Base-by-base conservation (phyloP, 1,284 basidiomycete genomes). In the Naganishia cerealis region DNA sequence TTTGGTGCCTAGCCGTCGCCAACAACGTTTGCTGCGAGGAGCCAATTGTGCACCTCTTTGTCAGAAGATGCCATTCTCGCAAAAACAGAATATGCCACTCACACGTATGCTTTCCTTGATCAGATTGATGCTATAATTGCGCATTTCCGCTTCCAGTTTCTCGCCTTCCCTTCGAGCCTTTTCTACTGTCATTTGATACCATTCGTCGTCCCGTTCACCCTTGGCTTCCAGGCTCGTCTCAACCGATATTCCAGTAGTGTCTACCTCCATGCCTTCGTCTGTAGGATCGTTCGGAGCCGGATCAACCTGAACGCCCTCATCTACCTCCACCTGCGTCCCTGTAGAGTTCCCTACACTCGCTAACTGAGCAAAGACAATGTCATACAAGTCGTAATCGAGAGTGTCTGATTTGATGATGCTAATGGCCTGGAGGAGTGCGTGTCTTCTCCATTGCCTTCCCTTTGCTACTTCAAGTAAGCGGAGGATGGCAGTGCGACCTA, bases 71-170 rank as follows among this genome's bases (percentile, higher is more conserved):
- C 38, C 46, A 50, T 3, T 18, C 10, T 12, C 15, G 9, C 16
- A n/a, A 16, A 12, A 24, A 46, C 6, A 36, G 10, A 24, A 10
- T 15, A 9, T 2, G 26, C n/a, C 12, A 58, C 67, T 66, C 39
- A 69, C 67, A 33, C 69, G 59, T 26, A 54, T 63, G 43, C 66
- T 67, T 40, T 70, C 69, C 57, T 70, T 70, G 66, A 70, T 70
- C 61, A 67, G 16, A 48, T 70, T 70, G 57, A 53, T 56, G 38
- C 50, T 54, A 16, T 70, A 70, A 24, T 67, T 67, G 12, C 65
- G 29, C 66, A 70, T 48, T 46, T 70, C 69, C 16, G 62, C 62
- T 7, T 70, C 66, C 1, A 70, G 43, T 36, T 70, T 70, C 16
- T 65, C 53, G 18, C 21, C 36, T 24, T 65, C 61, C 26, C 54